Conservation (phyloP, 345 rosid species). For the Psidium friedrichsthalianum region DNA sequence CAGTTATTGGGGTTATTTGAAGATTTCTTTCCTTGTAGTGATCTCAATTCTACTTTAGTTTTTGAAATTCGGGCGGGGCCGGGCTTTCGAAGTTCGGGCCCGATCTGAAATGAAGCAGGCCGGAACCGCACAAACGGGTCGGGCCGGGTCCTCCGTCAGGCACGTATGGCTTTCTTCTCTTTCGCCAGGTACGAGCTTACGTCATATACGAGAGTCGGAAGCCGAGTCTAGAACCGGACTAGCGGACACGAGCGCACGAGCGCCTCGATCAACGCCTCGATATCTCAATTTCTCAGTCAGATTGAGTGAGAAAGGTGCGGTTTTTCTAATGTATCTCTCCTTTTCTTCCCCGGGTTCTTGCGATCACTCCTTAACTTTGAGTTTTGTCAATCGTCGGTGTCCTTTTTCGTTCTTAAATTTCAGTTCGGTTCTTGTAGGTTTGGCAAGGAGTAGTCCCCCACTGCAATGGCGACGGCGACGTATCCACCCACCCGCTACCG, state of each 20-base stretch:
- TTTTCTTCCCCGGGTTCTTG: not conserved
- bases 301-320: not conserved
- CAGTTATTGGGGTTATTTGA: not conserved
- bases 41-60: not conserved
- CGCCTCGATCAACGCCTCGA: not conserved
- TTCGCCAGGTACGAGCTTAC: not conserved
- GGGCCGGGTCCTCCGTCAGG: not conserved
- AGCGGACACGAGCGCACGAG: too few species aligned
- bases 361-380: not conserved
- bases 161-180: not conserved
- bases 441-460: not conserved
- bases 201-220: not conserved
- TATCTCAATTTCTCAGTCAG: not conserved
- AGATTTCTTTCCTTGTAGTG: not conserved
- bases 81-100: not conserved
- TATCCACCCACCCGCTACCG: conserved; percentile 96
- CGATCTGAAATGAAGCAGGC: not conserved
- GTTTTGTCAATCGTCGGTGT: not conserved
- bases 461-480: conserved; percentile 70
- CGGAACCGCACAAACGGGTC: not conserved
- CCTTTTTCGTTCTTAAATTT: not conserved
- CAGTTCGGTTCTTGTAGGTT: not conserved
- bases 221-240: not conserved
- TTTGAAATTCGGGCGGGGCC: not conserved
- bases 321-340: not conserved